A percentile compares a stretch with the other conserved stretches of the same genome.
phyloP scores from a whole-genome alignment of 768 basidiomycete species.

The Suillus subalutaceus region DNA sequence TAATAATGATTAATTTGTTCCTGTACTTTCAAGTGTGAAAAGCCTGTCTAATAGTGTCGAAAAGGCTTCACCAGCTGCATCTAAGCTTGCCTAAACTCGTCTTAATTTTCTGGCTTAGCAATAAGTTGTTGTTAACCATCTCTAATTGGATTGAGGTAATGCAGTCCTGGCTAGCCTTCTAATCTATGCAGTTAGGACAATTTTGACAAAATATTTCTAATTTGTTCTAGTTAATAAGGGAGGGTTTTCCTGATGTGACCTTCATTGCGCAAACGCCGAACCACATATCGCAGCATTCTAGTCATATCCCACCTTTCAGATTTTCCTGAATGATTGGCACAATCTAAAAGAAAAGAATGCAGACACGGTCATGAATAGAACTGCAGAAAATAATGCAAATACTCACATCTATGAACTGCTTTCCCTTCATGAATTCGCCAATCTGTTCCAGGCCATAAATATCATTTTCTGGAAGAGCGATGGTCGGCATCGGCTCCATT shows the following conservation, averaged over 20 bases:
- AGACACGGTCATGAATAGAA: background rate
- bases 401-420: background rate
- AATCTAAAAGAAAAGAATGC: background rate
- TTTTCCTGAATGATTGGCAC: background rate
- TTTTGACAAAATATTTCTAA: too few species aligned
- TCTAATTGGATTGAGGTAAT: too few species aligned
- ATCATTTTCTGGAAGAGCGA: constrained; percentile 3
- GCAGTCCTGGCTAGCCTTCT: too few species aligned
- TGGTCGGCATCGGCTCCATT: background rate
- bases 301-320: background rate
- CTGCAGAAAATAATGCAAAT: background rate
- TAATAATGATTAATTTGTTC: too few species aligned
- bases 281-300: background rate
- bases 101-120: too few species aligned
- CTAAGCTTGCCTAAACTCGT: too few species aligned
- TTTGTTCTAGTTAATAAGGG: too few species aligned
- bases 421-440: background rate
- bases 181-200: too few species aligned
- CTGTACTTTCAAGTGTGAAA: too few species aligned
- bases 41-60: too few species aligned
- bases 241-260: background rate
- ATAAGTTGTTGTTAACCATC: too few species aligned
- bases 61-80: too few species aligned
- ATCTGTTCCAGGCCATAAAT: background rate
- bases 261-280: background rate